phyloP scores from a whole-genome alignment of 1,284 basidiomycete genomes.

The Ceratobasidium sp. region DNA sequence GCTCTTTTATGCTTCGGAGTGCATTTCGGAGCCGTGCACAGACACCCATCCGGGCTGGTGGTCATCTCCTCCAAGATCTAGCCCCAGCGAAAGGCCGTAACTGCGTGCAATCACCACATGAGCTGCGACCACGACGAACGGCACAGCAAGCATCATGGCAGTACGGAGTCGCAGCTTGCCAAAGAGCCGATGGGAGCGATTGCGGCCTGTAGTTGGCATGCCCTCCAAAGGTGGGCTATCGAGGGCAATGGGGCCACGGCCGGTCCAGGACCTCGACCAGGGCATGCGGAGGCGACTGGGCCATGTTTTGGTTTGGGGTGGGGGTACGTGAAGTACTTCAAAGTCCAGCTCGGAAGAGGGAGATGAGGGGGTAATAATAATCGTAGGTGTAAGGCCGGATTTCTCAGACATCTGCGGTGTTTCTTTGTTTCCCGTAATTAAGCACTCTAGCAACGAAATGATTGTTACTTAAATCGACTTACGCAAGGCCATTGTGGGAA shows the following conservation, averaged over 20 bases:
- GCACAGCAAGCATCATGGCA: slow-evolving; percentile 35
- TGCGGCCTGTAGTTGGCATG: background rate
- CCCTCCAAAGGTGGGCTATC: slow-evolving; percentile 26
- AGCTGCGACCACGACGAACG: slow-evolving; percentile 35
- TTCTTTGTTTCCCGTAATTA: slow-evolving; percentile 15
- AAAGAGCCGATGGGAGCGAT: slow-evolving; percentile 9
- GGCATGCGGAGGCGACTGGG: slow-evolving; percentile 32
- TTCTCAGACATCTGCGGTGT: slow-evolving; percentile 40
- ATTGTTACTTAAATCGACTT: slow-evolving; percentile 1
- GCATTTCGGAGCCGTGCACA: slow-evolving; percentile 30
- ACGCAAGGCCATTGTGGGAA: slow-evolving; percentile 38
- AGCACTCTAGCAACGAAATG: slow-evolving; percentile 1
- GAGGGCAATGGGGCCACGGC: slow-evolving; percentile 33
- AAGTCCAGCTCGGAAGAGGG: slow-evolving; percentile 41
- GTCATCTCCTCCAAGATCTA: slow-evolving; percentile 31
- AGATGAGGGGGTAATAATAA: slow-evolving; percentile 39
- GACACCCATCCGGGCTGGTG: slow-evolving; percentile 20
- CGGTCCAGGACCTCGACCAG: slow-evolving; percentile 38
- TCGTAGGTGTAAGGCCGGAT: slow-evolving; percentile 37
- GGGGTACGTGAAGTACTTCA: slow-evolving; percentile 29
- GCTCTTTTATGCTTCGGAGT: slow-evolving; percentile 38
- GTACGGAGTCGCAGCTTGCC: slow-evolving; percentile 25
- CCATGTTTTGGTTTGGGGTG: slow-evolving; percentile 28
- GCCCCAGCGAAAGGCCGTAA: slow-evolving; percentile 13
- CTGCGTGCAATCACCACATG: slow-evolving; percentile 37